Evolutionary conservation across 163 green algal species (phyloP).

Genomic region (Prototheca wickerhamii): DNA sequence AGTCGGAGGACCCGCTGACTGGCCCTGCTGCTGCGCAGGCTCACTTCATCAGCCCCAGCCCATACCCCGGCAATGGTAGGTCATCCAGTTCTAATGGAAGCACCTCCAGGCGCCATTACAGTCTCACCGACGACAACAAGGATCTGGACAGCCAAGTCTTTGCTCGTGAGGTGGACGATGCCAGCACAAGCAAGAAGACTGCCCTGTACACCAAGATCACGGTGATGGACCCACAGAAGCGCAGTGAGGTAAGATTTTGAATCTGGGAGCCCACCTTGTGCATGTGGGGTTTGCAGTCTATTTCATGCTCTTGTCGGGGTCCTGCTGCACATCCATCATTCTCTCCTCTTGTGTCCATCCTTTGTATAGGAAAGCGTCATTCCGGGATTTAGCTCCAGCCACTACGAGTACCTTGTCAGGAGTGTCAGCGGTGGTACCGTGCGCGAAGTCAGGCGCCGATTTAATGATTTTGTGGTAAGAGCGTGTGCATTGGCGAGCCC

Average conservation of each 20-base stretch:
- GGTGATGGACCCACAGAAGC: constrained; percentile 40
- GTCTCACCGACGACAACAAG: neutral
- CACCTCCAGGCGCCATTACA: neutral
- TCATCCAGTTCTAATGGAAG: neutral
- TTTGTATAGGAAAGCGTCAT: constrained; percentile 31
- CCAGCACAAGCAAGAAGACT: neutral
- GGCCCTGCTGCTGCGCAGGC: neutral
- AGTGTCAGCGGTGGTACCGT: constrained; percentile 6
- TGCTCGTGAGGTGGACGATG: neutral
- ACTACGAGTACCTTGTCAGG: constrained; percentile 42
- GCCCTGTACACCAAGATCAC: constrained; percentile 15
- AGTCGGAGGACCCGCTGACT: neutral
- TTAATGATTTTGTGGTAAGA: constrained; percentile 59
- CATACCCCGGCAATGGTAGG: neutral
- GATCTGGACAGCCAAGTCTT: neutral
- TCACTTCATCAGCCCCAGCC: neutral
- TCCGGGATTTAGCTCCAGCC: constrained; percentile 32
- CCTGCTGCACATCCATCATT: too few species aligned
- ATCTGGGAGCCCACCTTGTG: neutral
- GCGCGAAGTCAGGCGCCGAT: constrained; percentile 37
- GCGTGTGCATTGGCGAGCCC: neutral
- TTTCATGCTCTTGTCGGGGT: too few species aligned
- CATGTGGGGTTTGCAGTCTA: neutral
- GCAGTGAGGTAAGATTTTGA: constrained; percentile 2
- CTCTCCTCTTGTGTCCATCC: neutral